Percentiles rank a stretch among this genome's conserved stretches.
Conservation (phyloP, 257 asterid genomes). For the Primulina eburnea region DNA sequence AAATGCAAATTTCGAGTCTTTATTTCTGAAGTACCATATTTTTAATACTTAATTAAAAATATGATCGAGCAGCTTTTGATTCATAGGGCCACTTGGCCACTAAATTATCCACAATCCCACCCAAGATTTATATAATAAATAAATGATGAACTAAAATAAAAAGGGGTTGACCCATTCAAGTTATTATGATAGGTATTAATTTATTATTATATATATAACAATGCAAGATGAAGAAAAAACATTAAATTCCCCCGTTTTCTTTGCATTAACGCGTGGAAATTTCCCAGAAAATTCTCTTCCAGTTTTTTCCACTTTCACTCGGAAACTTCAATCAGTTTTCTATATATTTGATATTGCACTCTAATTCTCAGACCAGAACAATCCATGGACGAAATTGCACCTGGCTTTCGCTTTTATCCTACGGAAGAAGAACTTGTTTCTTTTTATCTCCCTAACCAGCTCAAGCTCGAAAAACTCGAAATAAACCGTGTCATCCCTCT, state of each 20-base stretch:
- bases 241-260: constrained; percentile 14
- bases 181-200: not conserved
- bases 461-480: constrained; percentile 29
- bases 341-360: not conserved
- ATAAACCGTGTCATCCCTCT: constrained; percentile 54
- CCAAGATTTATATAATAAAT: too few relatives aligned
- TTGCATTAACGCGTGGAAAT: constrained; percentile 28
- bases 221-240: not conserved
- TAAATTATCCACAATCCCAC: too few relatives aligned
- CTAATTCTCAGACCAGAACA: not conserved
- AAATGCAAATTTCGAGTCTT: too few relatives aligned
- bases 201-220: not conserved
- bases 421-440: constrained; percentile 79
- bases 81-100: too few relatives aligned
- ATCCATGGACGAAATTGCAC: constrained; percentile 37
- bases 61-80: too few relatives aligned
- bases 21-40: too few relatives aligned
- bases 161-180: constrained; percentile 5
- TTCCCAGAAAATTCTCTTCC: constrained; percentile 7
- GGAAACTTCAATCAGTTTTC: constrained; percentile 23
- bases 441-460: constrained; percentile 59
- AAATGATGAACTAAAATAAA: too few relatives aligned
- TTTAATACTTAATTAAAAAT: too few relatives aligned
- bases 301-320: constrained; percentile 47
- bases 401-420: constrained; percentile 77